Evolutionary conservation across 228 moss, liverwort and hornwort genomes (phyloP).

Genomic region (Sphagnum magellanicum): DNA sequence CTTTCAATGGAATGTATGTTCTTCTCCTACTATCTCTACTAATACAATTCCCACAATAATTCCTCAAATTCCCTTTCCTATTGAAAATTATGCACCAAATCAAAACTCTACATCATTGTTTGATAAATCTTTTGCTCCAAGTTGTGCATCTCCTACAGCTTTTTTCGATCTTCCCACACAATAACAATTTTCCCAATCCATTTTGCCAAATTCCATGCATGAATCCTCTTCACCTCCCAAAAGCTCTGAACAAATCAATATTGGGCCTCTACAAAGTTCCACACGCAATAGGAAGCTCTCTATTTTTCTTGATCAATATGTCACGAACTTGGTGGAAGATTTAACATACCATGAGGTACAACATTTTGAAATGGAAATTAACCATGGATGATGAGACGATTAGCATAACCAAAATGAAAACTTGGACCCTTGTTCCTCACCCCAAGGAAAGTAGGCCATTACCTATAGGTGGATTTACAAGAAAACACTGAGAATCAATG

Average conservation of each 20-base stretch:
- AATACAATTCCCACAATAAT: conserved; percentile 10
- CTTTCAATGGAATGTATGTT: too few relatives aligned
- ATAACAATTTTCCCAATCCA: conserved; percentile 73
- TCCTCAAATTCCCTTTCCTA: conserved; percentile 16
- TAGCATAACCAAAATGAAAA: too few relatives aligned
- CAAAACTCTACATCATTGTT: conserved; percentile 32
- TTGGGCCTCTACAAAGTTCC: too few relatives aligned
- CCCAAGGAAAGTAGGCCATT: too few relatives aligned
- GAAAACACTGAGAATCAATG: too few relatives aligned
- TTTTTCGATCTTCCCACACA: conserved; percentile 88
- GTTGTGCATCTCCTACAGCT: conserved; percentile 85
- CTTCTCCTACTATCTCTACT: background rate
- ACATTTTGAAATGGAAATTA: too few relatives aligned
- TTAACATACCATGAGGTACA: too few relatives aligned
- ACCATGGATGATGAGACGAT: too few relatives aligned
- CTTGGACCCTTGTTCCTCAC: too few relatives aligned
- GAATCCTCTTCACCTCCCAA: too few relatives aligned
- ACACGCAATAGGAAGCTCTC: conserved; percentile 54
- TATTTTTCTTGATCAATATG: conserved; percentile 87
- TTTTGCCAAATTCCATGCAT: conserved; percentile 30
- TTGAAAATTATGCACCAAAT: conserved; percentile 13
- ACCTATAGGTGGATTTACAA: too few relatives aligned
- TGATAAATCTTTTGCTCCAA: conserved; percentile 77
- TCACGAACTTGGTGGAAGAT: conserved; percentile 94
- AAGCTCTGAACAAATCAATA: too few relatives aligned